Conservation (phyloP, 176 grass and related monocot species). For the Musa acuminata region DNA sequence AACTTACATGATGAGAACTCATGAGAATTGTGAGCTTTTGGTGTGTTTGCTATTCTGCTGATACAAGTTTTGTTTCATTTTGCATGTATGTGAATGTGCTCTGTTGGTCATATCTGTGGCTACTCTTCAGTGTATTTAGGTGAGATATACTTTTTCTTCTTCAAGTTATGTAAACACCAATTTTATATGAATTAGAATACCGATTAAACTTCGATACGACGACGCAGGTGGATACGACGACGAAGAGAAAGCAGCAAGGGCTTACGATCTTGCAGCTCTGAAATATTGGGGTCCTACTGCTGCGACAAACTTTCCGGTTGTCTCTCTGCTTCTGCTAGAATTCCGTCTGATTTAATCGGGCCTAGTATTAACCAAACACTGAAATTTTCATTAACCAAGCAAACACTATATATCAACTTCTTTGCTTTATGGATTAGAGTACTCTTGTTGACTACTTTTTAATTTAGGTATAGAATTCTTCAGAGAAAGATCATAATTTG, state of each 20-base stretch:
- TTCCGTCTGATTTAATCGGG: too few species aligned
- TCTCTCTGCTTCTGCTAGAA: neutral
- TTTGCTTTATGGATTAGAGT: too few species aligned
- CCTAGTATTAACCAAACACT: too few species aligned
- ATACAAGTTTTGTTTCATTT: neutral
- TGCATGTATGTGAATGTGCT: neutral
- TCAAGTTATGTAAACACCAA: too few species aligned
- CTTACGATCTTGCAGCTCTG: slow-evolving; percentile 81
- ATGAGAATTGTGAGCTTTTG: too few species aligned
- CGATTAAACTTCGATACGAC: neutral
- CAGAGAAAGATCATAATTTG: too few species aligned
- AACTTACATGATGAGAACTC: too few species aligned
- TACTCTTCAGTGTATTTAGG: slow-evolving; percentile 18
- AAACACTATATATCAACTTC: too few species aligned
- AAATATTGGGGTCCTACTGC: slow-evolving; percentile 86
- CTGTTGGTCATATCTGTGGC: neutral
- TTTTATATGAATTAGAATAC: neutral
- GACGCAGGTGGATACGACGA: slow-evolving; percentile 81
- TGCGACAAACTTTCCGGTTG: slow-evolving; percentile 65
- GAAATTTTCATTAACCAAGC: too few species aligned
- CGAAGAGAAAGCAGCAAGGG: slow-evolving; percentile 83
- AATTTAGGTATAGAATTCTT: too few species aligned
- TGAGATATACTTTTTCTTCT: neutral
- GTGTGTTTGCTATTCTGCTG: too few species aligned
- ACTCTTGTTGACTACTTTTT: too few species aligned